Evolutionary conservation across 2,329 filamentous ascomycete species (phyloP).

Genomic region (Ambrosiella beaveri): DNA sequence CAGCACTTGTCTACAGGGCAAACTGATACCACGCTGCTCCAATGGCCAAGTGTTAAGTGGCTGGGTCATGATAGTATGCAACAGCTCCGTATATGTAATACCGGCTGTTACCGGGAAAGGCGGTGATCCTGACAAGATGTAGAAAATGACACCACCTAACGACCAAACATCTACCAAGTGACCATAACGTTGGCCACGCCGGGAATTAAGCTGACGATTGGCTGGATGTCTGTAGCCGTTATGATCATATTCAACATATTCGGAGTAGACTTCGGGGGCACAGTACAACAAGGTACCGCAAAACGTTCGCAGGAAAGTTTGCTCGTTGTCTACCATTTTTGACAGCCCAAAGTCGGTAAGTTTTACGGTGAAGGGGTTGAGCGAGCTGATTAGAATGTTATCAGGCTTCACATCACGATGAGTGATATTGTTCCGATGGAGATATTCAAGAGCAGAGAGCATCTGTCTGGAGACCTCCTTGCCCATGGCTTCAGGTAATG

Average conservation of each 20-base stretch:
- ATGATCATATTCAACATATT: constrained; percentile 51
- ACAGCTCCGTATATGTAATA: constrained; percentile 59
- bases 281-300: constrained; percentile 93
- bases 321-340: constrained; percentile 77
- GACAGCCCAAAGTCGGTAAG: constrained; percentile 93
- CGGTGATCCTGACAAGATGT: constrained; percentile 58
- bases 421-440: constrained; percentile 78
- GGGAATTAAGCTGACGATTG: constrained; percentile 21
- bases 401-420: constrained; percentile 98
- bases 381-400: constrained; percentile 72
- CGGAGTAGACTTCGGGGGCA: constrained; percentile 86
- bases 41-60: constrained; percentile 51
- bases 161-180: constrained; percentile 96
- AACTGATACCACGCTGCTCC: constrained; percentile 38
- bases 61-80: constrained; percentile 72
- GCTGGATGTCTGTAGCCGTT: constrained; percentile 44
- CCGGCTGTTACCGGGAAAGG: constrained; percentile 68
- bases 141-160: constrained; percentile 80
- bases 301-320: constrained; percentile 89
- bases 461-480: constrained; percentile 60
- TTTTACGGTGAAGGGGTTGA: constrained; percentile 65
- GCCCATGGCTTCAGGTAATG: constrained; percentile 50
- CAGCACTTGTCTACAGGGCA: constrained; percentile 56
- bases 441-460: constrained; percentile 64
- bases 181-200: constrained; percentile 52